Evolutionary conservation across 306 rosid genomes (phyloP), one percentile per base, ranked within the genome.

Genomic region (Cucurbita ficifolia): DNA sequence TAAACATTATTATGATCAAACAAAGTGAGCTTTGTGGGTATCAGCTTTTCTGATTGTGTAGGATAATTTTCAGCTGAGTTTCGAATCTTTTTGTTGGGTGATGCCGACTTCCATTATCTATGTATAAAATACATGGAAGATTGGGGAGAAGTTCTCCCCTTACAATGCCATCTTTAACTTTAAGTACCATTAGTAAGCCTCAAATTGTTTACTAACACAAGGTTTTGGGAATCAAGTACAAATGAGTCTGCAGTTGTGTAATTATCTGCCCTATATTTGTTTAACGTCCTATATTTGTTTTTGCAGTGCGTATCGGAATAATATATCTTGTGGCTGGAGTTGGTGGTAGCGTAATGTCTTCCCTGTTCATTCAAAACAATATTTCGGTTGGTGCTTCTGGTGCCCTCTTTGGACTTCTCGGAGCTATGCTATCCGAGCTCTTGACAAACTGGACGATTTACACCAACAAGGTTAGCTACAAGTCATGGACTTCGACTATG

Each of bases 331-430:
- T 82, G 54, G 69, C 88, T 6, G 88, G 88, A 52, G 65, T 84
- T n/a, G 84, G 88, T 6, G 88, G 88, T 29, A 84, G 85, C 72
- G 73, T 75, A 19, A n/a, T 84, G 59, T 82, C 86, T 8, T 59
- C 85, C 13, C 80, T 84, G 12, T 84, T 79, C 61, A 73, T 77
- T 48, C 80, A 74, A 77, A 14, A 24, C 39, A 71, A 71, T 68
- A 77, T 84, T 42, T 79, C 85, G 5, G 86, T 84, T 39, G 88
- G 88, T 51, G 88, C 88, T 50, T 84, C 88, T 36, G 85, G 85
- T 51, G 86, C 88, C 21, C 76, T 84, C 33, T 84, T 82, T 78
- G 88, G 88, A 40, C 85, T 84, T 65, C 78, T 84, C 1, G 88
- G 88, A 71, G 86, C 85, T 10, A 84, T 84, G 88, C 54, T 84